Base-by-base conservation (phyloP, 768 basidiomycete genomes). In the Asterophora lycoperdoides region DNA sequence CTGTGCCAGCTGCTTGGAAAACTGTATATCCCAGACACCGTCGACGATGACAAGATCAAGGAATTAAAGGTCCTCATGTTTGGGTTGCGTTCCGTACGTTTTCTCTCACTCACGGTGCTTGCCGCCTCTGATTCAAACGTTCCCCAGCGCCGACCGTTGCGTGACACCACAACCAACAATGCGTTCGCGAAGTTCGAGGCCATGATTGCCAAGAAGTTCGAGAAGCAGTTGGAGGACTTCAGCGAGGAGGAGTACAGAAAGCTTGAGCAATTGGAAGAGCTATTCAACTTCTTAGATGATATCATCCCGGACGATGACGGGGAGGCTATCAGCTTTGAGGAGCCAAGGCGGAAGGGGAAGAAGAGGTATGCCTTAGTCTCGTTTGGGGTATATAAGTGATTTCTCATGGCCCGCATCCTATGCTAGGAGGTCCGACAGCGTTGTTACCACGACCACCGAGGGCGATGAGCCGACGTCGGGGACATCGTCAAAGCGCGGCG, bases 211-310 rank as follows among this genome's bases (percentile, higher is more conserved):
- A 93, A 90, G 72, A 83, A 81, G 58, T 92, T 83, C 53, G 79
- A 81, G 32, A 74, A 79, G 46, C 81, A 86, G 56, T 68, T 93
- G 10, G 81, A 83, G 51, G 77, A 76, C 50, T 85, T 90, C 62
- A 80, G 75, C 51, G 86, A 89, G 58, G 84, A 79, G 33, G 85
- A 89, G 36, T 83, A 79, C 50, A 69, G 84, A 50, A 72, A 84
- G 46, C 70, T 89, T 3, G 78, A 82, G 44, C 69, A 79, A 23
- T 74, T 88, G 20, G 75, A 79, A 34, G 75, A 79, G 0, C 58
- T 87, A 20, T 90, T 90, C 59, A 73, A 77, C 39, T 86, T 86
- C 60, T 57, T 89, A 62, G 88, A 90, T 54, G 78, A 81, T 8
- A 78, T 90, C 36, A 73, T 86, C 35, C 82, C 86, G 1, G 65